Evolutionary conservation across 371 early-diverging fungal genomes (phyloP).

Genomic region (Syncephalastrum contaminatum): DNA sequence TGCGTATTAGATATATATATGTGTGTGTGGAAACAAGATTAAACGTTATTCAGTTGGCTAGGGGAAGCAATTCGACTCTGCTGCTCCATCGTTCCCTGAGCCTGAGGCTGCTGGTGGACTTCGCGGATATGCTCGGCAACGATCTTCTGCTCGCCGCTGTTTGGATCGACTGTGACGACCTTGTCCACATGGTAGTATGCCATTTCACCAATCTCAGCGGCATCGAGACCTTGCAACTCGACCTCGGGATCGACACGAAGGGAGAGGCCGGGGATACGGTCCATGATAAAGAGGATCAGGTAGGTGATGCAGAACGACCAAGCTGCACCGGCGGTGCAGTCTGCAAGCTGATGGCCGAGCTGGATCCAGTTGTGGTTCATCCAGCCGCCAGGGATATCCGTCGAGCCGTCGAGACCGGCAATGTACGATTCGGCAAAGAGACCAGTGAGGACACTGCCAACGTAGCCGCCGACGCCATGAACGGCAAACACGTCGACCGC

Average conservation of each 20-base stretch:
- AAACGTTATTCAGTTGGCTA: slow-evolving; percentile 15
- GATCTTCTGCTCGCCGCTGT: slow-evolving; percentile 37
- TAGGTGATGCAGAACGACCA: slow-evolving; percentile 82
- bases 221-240: slow-evolving; percentile 75
- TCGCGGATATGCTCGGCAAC: slow-evolving; percentile 36
- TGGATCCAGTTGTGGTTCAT: slow-evolving; percentile 82
- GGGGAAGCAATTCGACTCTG: slow-evolving; percentile 12
- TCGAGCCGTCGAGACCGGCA: slow-evolving; percentile 70
- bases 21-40: not conserved
- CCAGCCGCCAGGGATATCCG: slow-evolving; percentile 78
- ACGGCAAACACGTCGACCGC: slow-evolving; percentile 85
- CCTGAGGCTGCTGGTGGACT: slow-evolving; percentile 14
- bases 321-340: slow-evolving; percentile 67
- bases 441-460: slow-evolving; percentile 87
- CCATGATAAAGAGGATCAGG: slow-evolving; percentile 74
- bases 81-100: slow-evolving; percentile 11
- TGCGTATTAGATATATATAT: too few relatives aligned
- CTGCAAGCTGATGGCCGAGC: slow-evolving; percentile 79
- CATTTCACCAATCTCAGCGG: slow-evolving; percentile 77
- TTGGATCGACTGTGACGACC: slow-evolving; percentile 37
- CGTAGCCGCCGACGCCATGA: slow-evolving; percentile 83
- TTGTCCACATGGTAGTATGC: slow-evolving; percentile 62
- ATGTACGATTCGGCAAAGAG: slow-evolving; percentile 81
- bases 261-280: slow-evolving; percentile 74
- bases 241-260: slow-evolving; percentile 72